Evolutionary conservation across 495 filamentous ascomycete genomes (phyloP), one percentile per base, ranked within the genome.

Genomic region (Penicillium bialowiezense): DNA sequence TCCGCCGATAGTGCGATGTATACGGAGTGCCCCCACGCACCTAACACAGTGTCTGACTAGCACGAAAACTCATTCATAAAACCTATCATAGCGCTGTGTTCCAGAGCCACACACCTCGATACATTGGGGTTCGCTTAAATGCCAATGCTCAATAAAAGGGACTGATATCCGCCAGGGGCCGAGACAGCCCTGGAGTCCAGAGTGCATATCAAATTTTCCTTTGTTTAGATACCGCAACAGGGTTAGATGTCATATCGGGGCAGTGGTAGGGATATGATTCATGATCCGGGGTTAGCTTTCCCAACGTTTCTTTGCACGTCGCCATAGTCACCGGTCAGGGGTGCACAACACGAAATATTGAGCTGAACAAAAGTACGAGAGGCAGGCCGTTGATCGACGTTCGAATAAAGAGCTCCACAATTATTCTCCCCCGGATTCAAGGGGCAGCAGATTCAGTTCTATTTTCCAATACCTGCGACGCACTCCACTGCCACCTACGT

Each of bases 371-470:
- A 47, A 41, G 38, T 49, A 41, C 46, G 13, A 18, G 23, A 49
- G 7, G 7, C 15, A 14, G 0, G 14, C 23, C 34, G 34, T 37
- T 23, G 45, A 48, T 48, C 45, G 45, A 40, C 36, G 10, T 32
- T 24, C 8, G 7, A 32, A 48, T 45, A 36, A 19, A 20, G 15
- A 41, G 24, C 37, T 50, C 47, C 47, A 41, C 39, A 34, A 41
- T 50, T 42, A 19, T 50, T 49, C 33, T 46, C 13, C 44, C 43
- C 45, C 45, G n/a, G 45, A 48, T 48, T 48, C 45, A 48, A 48
- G 45, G 45, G 45, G 36, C 26, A 17, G 36, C 26, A 17, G 12
- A 2, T 6, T 28, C 15, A 28, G 29, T 35, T 33, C 18, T 24
- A 29, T 42, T 32, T 42, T 42, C 21, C 35, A 41, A 49, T 42